These are phyloP conservation scores for Curvularia eragrostidis DNA, from an alignment of 2,329 filamentous ascomycete genomes.

Conservation along the genomic window DNA sequence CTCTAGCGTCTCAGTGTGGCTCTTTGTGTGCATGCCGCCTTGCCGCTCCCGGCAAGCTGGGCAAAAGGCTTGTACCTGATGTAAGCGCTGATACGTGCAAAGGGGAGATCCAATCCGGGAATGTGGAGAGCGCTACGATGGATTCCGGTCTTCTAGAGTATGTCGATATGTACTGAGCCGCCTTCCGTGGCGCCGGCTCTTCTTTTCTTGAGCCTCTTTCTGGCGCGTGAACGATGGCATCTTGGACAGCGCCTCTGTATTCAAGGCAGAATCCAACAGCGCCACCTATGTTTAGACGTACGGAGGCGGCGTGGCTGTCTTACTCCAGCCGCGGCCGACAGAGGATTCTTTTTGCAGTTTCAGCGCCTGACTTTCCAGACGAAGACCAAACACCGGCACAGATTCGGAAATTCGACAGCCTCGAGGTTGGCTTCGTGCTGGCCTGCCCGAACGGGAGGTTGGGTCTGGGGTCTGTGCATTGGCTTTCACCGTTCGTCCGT, in stretches of 20 bases:
- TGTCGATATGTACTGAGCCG: constrained; percentile 31
- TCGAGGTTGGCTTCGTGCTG: constrained; percentile 21
- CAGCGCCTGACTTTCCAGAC: constrained; percentile 17
- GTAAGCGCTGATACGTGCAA: constrained; percentile 41
- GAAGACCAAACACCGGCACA: constrained; percentile 18
- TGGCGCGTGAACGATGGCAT: constrained; percentile 28
- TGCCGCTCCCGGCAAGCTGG: constrained; percentile 30
- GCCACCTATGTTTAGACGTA: constrained; percentile 24
- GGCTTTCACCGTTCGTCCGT: constrained; percentile 29
- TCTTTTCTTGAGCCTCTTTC: constrained; percentile 43
- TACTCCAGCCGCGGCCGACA: background rate
- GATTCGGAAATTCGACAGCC: constrained; percentile 6
- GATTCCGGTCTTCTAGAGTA: constrained; percentile 16
- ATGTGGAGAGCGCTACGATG: constrained; percentile 27
- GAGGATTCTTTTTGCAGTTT: constrained; percentile 15
- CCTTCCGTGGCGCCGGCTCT: constrained; percentile 31
- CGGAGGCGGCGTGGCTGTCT: constrained; percentile 10
- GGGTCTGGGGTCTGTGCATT: constrained; percentile 23
- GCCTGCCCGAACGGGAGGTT: constrained; percentile 25
- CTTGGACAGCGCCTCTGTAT: constrained; percentile 28
- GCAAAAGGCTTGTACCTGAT: constrained; percentile 35
- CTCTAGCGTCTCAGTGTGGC: constrained; percentile 37
- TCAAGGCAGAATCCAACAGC: constrained; percentile 14
- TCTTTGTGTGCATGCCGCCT: constrained; percentile 30
- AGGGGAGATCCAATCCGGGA: constrained; percentile 28